Evolutionary conservation across 2,329 filamentous ascomycete species (phyloP), one percentile per base, ranked within the genome.

Genomic region (Alternaria tenuissima): DNA sequence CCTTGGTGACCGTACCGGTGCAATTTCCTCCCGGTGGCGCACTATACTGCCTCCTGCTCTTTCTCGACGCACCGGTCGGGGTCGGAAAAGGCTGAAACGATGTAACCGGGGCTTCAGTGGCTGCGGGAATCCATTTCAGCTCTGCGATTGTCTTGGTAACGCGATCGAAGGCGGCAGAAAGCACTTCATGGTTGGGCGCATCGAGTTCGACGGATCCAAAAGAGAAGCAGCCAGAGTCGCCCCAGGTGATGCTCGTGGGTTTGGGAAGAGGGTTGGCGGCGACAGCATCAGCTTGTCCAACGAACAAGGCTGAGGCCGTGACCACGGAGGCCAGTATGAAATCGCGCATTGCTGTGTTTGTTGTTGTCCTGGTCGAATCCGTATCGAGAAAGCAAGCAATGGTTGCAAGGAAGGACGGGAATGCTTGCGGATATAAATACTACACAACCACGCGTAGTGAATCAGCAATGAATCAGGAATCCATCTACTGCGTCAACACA

Each of bases 191-290:
- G 7, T 73, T 68, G 5, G 78, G 66, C 16, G 77, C 76, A 24
- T 77, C 79, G 48, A 85, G 73, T 4, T 69, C 64, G 20, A 85
- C 71, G 34, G 74, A 59, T 12, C 70, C 72, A 14, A 86, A 73
- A 28, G 76, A 66, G 62, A 81, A 81, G 34, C 84, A 80, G n/a
- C 84, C 85, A 3, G 82, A 81, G 14, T 76, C 76, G 16, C 83
- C 84, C 84, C 84, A 87, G 54, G 79, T 81, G 66, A 86, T 85
- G 58, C 79, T 80, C 55, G 80, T 79, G 7, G 85, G 85, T 46
- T 84, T 84, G 48, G 85, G 84, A 42, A 87, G 80, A 57, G 85
- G 85, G 65, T 87, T 86, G 59, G 83, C 84, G 41, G 77, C 76
- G 54, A 86, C 82, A 30, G 83, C 83, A 39, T 78, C 73, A 54